Base-by-base conservation (phyloP, 257 asterid species). In the Asclepias syriaca region DNA sequence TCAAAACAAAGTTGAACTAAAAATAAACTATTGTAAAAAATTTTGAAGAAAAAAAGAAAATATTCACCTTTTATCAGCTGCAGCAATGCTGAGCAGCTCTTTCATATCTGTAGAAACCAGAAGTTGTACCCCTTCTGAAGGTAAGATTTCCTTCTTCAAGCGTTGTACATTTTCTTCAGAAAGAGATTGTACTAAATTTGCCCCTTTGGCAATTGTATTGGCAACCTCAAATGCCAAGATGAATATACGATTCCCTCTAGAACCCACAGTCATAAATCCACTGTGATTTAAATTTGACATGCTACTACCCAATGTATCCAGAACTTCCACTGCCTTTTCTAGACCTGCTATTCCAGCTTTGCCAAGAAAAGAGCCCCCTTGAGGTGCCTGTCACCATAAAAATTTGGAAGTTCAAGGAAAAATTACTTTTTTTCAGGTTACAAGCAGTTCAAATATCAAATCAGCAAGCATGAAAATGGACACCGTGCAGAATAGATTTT, bases 191-290 rank as follows among this genome's bases (percentile, higher is more conserved):
- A 89, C 77, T 75, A 95, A 77, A 75, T 82, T 90, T 68, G 96
- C 88, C 50, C 96, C 99, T 85, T 92, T 95, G 79, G 84, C 88
- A 70, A 95, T 84, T 64, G 99, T 95, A 82, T 95, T 95, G 21
- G 99, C 98, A 76, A 95, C 97, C 82, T 95, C 99, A 72, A 92
- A 95, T 49, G 99, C 89, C 82, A 95, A 83, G 60, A 95, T 95
- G 12, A 83, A 39, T 72, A 95, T 81, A 81, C 82, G 86, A 78
- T 89, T 90, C 78, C 96, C 96, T 81, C 96, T 86, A 75, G 96
- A 78, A 68, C 92, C 65, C 79, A 82, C 84, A 11, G 91, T 75
- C 8, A 85, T 80, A 83, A 95, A 95, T 24, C 99, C 99, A 68
- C 98, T 88, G 24, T 92, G 70, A 77, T 95, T 92, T 75, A 95